Base-by-base conservation (phyloP, 257 asterid genomes). In the Penstemon newberryi region DNA sequence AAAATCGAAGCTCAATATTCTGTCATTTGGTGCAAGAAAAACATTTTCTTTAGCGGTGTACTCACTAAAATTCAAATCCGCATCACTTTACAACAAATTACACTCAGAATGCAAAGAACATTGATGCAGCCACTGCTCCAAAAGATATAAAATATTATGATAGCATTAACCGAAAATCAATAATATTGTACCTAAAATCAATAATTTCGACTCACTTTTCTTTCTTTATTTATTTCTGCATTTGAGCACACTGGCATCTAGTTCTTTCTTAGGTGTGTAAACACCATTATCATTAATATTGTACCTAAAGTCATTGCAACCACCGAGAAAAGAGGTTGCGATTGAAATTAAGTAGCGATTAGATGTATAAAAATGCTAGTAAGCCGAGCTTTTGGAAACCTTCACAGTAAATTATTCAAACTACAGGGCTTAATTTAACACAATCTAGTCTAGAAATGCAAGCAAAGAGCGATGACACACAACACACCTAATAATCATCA, bases 391-490 rank as follows among this genome's bases (percentile, higher is more conserved):
- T 46, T 2, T 46, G 11, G 10, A 58, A 38, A 19, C 8, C 5
- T 58, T 38, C 18, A 6, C 13, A 10, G 37, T 7, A 57, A 54
- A 0, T 11, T 38, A 55, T 0, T 10, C 8, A 46, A 41, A 51
- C 5, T 13, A 38, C 3, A 44, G 45, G 33, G 37, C 58, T 60
- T 50, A 8, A 46, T 11, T 60, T 50, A 8, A 46, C 11, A 18
- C 60, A 49, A 65, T 62, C 54, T 43, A 0, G 3, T n/a, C 58
- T 50, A 58, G 47, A 65, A 53, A 52, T 43, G 11, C 5, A 66
- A 15, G 37, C 56, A 7, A 25, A 39, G 49, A 59, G 12, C 13
- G 56, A 18, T 51, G 40, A 19, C 33, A 56, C 44, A 36, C 11
- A 19, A 50, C 51, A 46, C 68, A 55, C 19, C 36, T 40, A 49